Percentiles rank a stretch among this genome's conserved stretches.
Conservation (phyloP, 257 asterid species). For the Ballota nigra region DNA sequence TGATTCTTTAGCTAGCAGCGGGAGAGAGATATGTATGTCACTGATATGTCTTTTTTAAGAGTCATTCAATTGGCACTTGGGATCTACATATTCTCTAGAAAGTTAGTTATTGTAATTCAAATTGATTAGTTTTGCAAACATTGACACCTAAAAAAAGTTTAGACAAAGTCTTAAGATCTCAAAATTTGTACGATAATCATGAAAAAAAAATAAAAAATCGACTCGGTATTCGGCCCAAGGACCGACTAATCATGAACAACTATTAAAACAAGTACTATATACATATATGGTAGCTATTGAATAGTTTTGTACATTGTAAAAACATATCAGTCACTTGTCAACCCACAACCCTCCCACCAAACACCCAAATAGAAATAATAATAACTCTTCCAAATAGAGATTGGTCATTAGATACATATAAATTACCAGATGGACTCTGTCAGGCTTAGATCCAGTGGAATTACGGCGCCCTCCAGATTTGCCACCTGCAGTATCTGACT, state of each 20-base stretch:
- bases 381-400: background rate
- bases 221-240: no score
- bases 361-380: background rate
- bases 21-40: background rate
- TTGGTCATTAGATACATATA: constrained; percentile 17
- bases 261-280: background rate
- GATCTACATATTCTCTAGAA: background rate
- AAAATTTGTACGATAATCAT: no score
- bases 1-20: background rate
- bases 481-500: constrained; percentile 63
- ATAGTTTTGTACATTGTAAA: background rate
- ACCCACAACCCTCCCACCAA: background rate
- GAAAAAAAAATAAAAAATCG: no score
- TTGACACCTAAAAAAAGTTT: background rate
- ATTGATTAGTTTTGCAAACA: background rate
- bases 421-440: constrained; percentile 83
- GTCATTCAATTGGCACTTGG: background rate
- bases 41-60: background rate
- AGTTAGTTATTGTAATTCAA: background rate
- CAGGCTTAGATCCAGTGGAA: constrained; percentile 92
- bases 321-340: background rate
- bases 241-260: constrained; percentile 14
- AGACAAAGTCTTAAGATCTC: constrained; percentile 8
- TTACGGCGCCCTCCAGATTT: constrained; percentile 84
- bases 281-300: background rate